These are phyloP conservation scores for Annulohypoxylon maeteangense DNA, from an alignment of 495 filamentous ascomycete species.

Conservation along the genomic window DNA sequence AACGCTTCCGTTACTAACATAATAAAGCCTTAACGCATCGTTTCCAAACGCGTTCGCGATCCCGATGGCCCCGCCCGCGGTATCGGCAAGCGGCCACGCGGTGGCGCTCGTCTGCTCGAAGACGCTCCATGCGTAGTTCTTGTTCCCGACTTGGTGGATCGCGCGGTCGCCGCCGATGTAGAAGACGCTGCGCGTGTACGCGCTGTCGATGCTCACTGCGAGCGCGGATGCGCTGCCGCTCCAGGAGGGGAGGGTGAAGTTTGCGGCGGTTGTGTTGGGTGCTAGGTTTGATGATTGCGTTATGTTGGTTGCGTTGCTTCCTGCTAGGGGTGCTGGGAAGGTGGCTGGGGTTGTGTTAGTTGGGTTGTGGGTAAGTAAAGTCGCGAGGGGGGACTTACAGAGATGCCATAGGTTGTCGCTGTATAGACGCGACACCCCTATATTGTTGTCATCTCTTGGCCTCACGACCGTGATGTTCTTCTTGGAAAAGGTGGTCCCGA, in stretches of 20 bases:
- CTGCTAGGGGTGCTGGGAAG: conserved; percentile 38
- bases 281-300: conserved; percentile 27
- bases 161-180: conserved; percentile 44
- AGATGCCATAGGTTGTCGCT: conserved; percentile 41
- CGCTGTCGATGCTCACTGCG: conserved; percentile 38
- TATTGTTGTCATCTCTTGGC: conserved; percentile 37
- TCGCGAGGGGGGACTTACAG: conserved; percentile 22
- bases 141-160: conserved; percentile 39
- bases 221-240: conserved; percentile 38
- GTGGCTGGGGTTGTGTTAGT: conserved; percentile 33
- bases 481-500: conserved; percentile 39
- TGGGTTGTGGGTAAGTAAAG: not conserved
- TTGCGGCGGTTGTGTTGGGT: conserved; percentile 10
- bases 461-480: conserved; percentile 43
- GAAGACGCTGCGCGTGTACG: conserved; percentile 42
- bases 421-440: conserved; percentile 38
- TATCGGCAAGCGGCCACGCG: conserved; percentile 41
- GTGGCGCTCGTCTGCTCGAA: not conserved
- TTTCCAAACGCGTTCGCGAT: conserved; percentile 35
- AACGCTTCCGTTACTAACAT: conserved; percentile 34
- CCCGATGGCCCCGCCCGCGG: conserved; percentile 28
- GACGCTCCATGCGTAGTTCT: conserved; percentile 22
- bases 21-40: conserved; percentile 40
- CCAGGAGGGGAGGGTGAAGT: conserved; percentile 38
- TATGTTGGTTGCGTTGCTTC: conserved; percentile 37